Evolutionary conservation across 2,329 filamentous ascomycete species (phyloP), one percentile per base, ranked within the genome.

Genomic region (Gaeumannomyces sp.): DNA sequence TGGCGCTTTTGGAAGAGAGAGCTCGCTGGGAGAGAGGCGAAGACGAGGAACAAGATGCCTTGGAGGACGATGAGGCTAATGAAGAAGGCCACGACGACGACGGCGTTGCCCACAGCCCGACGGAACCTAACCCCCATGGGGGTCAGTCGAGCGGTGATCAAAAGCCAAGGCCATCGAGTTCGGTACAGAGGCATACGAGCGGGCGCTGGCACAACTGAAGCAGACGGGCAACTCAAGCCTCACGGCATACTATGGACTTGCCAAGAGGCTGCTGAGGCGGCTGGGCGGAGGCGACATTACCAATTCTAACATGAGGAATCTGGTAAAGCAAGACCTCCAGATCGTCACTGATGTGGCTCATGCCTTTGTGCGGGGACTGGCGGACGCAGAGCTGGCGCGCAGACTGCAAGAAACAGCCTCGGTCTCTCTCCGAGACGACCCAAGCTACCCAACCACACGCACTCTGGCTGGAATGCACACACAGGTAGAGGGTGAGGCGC

Each of bases 1-100:
- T 78, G 13, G 86, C 85, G 65, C 80, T 96, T 6, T 72, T 84
- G 5, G 82, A 86, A 45, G 89, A 90, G 70, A 84, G 90, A 8
- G 76, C 80, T 59, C 91, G 88, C 71, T 94, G 91, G 90, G 90
- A 94, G 68, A 82, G 76, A 59, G 85, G 80, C 59, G 79, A 77
- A 62, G 78, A 74, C 4, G 73, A 75, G 4, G 80, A 80, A 2
- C 69, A 72, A 6, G 74, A 76, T 4, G 72, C 73, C 4, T 69
- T 68, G 3, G 73, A 75, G 3, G 77, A 77, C 25, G 76, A 73
- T 22, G 73, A 74, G 3, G 69, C n/a, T 6, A 22, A 27, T 6
- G 50, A 61, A 27, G 59, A 62, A 22, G 61, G 31, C 50, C 10
- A 28, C 22, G 57, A 64, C 29, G 45, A 53, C 45, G 45, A 11